Evolutionary conservation across 768 basidiomycete species (phyloP), one percentile per base, ranked within the genome.

Genomic region (Paxillus involutus): DNA sequence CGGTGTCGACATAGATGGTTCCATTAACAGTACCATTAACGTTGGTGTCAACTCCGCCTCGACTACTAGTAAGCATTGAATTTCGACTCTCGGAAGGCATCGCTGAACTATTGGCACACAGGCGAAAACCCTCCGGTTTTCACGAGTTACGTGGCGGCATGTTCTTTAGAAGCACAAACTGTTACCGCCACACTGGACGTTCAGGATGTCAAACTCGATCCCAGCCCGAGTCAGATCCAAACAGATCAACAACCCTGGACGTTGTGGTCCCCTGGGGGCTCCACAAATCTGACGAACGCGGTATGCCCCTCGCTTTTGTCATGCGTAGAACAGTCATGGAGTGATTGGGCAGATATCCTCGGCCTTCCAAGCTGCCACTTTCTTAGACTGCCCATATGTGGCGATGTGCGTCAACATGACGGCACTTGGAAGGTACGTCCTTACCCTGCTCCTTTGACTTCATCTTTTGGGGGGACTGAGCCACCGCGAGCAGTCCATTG

Each of bases 61-160:
- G 35, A 29, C 2, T 21, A 3, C 21, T 21, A 21, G 45, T 47
- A 7, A 3, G 3, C 43, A 0, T 9, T 26, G 29, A 30, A 30
- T 30, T 9, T 6, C 29, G 7, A 30, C 29, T 30, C 9, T 30
- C 6, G 6, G 29, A 9, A 6, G 3, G 10, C 26, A 19, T 51
- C 6, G 21, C 12, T 35, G 32, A 16, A 51, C 5, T 9, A 33
- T 16, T 3, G 17, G 4, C 39, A 13, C 35, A 13, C n/a, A 49
- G 46, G 26, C 21, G 3, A 2, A 42, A 30, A 16, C 16, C 3
- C 17, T 29, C 19, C 44, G 40, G 10, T 3, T 26, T 21, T 59
- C 4, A 33, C 21, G 8, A 21, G 33, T 5, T 52, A 59, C 42
- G 7, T 61, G 14, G 52, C 60, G 33, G 48, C 52, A 17, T 61